Conservation (phyloP, 2,329 filamentous ascomycete genomes). For the Penicillium paneum region DNA sequence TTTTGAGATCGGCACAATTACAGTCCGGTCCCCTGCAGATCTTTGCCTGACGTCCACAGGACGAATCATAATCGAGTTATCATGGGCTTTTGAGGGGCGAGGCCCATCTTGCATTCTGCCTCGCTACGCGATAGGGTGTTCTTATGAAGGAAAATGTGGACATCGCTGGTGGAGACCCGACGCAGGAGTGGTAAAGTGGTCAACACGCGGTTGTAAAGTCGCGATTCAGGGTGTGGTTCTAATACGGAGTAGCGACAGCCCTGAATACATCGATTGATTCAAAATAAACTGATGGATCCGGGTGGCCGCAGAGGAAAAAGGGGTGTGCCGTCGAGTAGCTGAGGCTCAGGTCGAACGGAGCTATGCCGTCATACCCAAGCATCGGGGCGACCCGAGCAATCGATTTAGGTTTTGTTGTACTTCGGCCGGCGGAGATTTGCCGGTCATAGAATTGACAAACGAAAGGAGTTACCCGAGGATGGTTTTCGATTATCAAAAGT, state of each 20-base stretch:
- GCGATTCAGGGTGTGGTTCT: not conserved
- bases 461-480: not conserved
- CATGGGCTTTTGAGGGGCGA: conserved; percentile 5
- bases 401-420: not conserved
- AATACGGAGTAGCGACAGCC: not conserved
- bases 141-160: conserved; percentile 10
- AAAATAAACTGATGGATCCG: not conserved
- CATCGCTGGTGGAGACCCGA: conserved; percentile 4
- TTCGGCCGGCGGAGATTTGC: not conserved
- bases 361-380: conserved; percentile 19
- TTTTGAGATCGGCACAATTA: conserved; percentile 16
- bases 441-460: not conserved
- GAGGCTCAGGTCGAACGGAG: conserved; percentile 19
- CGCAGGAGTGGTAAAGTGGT: conserved; percentile 3
- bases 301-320: not conserved
- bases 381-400: conserved; percentile 17
- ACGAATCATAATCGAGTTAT: conserved; percentile 15
- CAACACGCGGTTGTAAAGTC: conserved; percentile 1
- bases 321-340: not conserved
- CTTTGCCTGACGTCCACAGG: conserved; percentile 17
- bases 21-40: conserved; percentile 23
- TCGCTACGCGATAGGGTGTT: conserved; percentile 8
- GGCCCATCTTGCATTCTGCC: conserved; percentile 9
- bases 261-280: not conserved
- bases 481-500: not conserved